A percentile compares a stretch with the other conserved stretches of the same genome.
These are phyloP conservation scores for Microsporum canis DNA, from an alignment of 2,329 filamentous ascomycete genomes.

Conservation along the genomic window DNA sequence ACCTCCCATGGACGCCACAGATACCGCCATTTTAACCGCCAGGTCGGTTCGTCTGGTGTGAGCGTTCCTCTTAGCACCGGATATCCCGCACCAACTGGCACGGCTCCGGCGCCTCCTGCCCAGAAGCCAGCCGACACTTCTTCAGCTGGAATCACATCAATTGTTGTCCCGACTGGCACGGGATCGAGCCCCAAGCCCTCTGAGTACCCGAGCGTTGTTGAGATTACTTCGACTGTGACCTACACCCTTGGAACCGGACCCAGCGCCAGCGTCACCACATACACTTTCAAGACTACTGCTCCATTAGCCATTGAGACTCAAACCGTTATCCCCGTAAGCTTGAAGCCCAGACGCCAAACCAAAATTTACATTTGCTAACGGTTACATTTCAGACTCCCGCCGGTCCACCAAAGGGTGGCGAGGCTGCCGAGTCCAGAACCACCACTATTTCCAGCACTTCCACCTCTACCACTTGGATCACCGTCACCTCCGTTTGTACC, in stretches of 20 bases:
- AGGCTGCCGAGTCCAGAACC: slow-evolving; percentile 13
- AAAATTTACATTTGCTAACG: neutral
- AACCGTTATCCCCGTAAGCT: neutral
- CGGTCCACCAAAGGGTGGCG: neutral
- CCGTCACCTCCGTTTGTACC: slow-evolving; percentile 8
- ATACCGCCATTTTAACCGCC: slow-evolving; percentile 6
- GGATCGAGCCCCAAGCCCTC: neutral
- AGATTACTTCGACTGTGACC: slow-evolving; percentile 20
- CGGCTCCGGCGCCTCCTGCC: neutral
- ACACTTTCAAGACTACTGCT: slow-evolving; percentile 27
- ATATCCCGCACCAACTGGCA: neutral
- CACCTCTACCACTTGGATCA: slow-evolving; percentile 23
- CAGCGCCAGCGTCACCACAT: slow-evolving; percentile 21
- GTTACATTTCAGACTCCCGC: neutral
- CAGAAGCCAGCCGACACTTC: neutral
- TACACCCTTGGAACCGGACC: slow-evolving; percentile 31
- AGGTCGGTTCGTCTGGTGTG: neutral
- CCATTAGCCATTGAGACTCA: neutral
- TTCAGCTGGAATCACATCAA: neutral
- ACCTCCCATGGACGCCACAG: slow-evolving; percentile 17
- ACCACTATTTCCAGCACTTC: slow-evolving; percentile 23
- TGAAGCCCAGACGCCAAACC: neutral
- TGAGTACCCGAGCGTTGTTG: slow-evolving; percentile 16
- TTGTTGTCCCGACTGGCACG: neutral
- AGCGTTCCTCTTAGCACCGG: neutral